Base-by-base conservation (phyloP, 768 basidiomycete genomes). In the Pleurotus sapidus region DNA sequence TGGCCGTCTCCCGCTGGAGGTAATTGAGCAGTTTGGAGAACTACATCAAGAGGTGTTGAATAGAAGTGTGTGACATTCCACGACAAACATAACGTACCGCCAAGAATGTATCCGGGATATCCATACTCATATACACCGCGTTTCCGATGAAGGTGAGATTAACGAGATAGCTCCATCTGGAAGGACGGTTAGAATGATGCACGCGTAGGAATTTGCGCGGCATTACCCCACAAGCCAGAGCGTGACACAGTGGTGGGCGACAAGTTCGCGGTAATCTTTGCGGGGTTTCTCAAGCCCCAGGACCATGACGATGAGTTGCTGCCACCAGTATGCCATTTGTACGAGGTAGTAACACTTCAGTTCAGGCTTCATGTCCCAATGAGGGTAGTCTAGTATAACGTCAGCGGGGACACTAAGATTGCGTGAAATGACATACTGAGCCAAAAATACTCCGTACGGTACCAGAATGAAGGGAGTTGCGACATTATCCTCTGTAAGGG, bases 121-220 rank as follows among this genome's bases (percentile, higher is more conserved):
- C 97, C 97, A 98, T 98, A 68, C 94, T 97, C 74, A 95, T 80
- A 65, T 88, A 98, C 25, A 99, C 83, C 4, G 94, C 89, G 61
- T 91, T 90, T 8, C 97, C 97, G 43, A 98, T 95, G 51, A 83
- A 71, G 0, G 95, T 98, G 53, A 93, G 43, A 71, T 93, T 95
- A 61, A 86, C 59, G 30, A 87, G 62, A 65, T 93, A 92, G 63
- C 91, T 93, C 91, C 93, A 93, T 38, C 92, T 93, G 66, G 24
- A 20, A 12, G 55, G 61, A 46, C 50, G 38, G 50, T 46, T 60
- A 39, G 15, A n/a, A 15, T 60, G 46, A 56, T 7, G 53, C 56
- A 6, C 9, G 49, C 24, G 27, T 59, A 46, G 6, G 24, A n/a
- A 20, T 47, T n/a, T 37, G 20, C 17, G 20, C 24, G 57, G 39